Conservation (phyloP, 2,329 filamentous ascomycete species). For the Ceratocystis albifundus region DNA sequence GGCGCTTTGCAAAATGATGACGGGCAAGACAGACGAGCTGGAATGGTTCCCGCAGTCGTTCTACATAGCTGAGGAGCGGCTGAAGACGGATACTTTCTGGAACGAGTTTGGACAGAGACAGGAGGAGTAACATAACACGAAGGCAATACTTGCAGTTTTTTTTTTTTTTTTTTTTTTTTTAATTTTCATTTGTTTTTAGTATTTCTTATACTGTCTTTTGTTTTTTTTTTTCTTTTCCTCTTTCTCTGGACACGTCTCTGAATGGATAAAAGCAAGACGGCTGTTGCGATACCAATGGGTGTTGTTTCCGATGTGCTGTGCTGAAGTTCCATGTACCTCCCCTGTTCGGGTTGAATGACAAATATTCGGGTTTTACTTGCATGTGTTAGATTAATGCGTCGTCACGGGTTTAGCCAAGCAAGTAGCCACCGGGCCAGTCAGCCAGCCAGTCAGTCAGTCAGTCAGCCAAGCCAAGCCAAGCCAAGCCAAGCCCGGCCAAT, state of each 20-base stretch:
- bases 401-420: too few relatives aligned
- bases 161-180: neutral
- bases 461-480: neutral
- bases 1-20: conserved; percentile 46
- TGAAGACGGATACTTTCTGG: conserved; percentile 20
- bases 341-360: neutral
- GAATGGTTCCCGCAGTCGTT: conserved; percentile 46
- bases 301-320: too few relatives aligned
- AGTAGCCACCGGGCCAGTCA: neutral
- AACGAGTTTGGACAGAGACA: conserved; percentile 14
- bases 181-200: too few relatives aligned
- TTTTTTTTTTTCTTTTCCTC: neutral
- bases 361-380: neutral
- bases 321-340: too few relatives aligned
- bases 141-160: neutral
- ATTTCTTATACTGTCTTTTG: too few relatives aligned
- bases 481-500: neutral
- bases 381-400: too few relatives aligned
- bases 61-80: conserved; percentile 15
- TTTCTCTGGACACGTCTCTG: neutral
- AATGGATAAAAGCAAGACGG: too few relatives aligned
- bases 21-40: conserved; percentile 30
- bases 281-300: too few relatives aligned
- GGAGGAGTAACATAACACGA: neutral
- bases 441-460: neutral